Evolutionary conservation across 2,329 filamentous ascomycete species (phyloP).

Genomic region (Alternaria sp.): DNA sequence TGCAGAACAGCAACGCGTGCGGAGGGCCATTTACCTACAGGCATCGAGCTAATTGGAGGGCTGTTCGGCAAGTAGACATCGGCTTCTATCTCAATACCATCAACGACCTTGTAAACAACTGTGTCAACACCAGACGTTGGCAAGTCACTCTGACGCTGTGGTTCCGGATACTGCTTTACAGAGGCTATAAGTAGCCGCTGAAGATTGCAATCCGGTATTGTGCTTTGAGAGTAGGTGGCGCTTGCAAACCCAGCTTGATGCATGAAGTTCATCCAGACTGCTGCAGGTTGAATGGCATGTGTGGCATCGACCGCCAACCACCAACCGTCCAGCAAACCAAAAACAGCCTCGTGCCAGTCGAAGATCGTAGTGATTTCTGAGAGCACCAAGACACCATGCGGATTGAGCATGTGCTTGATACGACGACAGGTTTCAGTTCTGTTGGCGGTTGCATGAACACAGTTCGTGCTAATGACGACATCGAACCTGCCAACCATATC

Average conservation of each 20-base stretch:
- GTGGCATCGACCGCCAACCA: slow-evolving; percentile 23
- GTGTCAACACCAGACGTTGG: not conserved
- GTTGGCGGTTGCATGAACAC: slow-evolving; percentile 30
- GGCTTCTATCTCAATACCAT: slow-evolving; percentile 25
- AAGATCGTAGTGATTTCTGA: slow-evolving; percentile 20
- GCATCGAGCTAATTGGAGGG: slow-evolving; percentile 1
- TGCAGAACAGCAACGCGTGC: not conserved
- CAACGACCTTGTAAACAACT: slow-evolving; percentile 19
- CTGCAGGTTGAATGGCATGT: slow-evolving; percentile 9
- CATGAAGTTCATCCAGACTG: slow-evolving; percentile 13
- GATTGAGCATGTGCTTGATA: slow-evolving; percentile 13
- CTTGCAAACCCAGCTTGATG: slow-evolving; percentile 11
- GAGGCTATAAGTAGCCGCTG: slow-evolving; percentile 9
- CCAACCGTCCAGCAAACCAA: slow-evolving; percentile 34
- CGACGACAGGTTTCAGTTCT: slow-evolving; percentile 2
- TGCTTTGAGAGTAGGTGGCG: slow-evolving; percentile 9
- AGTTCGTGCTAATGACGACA: slow-evolving; percentile 25
- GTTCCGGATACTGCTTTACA: slow-evolving; percentile 2
- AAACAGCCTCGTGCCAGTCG: slow-evolving; percentile 25
- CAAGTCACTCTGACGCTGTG: not conserved
- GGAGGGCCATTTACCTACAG: slow-evolving; percentile 11
- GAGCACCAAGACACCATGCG: slow-evolving; percentile 20
- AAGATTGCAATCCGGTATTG: slow-evolving; percentile 3
- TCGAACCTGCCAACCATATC: slow-evolving; percentile 12
- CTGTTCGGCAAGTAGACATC: slow-evolving; percentile 45